Percentiles rank a stretch among this genome's conserved stretches.
These are phyloP conservation scores for Malbranchea zuffiana DNA, from an alignment of 2,329 filamentous ascomycete species.

Conservation along the genomic window DNA sequence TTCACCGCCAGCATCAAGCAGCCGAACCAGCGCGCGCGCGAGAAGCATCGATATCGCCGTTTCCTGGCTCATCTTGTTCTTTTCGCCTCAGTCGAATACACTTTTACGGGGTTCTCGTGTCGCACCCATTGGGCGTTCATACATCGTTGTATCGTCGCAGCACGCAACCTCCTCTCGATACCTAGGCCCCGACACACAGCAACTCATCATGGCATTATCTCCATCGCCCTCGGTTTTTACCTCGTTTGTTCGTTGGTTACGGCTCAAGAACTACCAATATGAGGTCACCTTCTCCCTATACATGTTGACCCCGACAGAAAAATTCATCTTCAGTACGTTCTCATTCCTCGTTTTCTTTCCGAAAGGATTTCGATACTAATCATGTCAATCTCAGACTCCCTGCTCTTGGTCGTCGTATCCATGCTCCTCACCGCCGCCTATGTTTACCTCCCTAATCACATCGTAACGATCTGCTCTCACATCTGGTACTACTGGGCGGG, in stretches of 20 bases:
- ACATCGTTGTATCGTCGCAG: too few relatives aligned
- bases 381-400: constrained; percentile 53
- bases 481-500: constrained; percentile 93
- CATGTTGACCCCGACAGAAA: constrained; percentile 93
- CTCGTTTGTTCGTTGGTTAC: constrained; percentile 66
- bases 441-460: constrained; percentile 87
- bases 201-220: constrained; percentile 11
- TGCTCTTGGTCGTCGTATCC: constrained; percentile 80
- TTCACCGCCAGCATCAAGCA: too few relatives aligned
- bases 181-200: background rate
- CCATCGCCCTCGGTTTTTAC: constrained; percentile 33
- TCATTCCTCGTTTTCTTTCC: constrained; percentile 15
- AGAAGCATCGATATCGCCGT: too few relatives aligned
- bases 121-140: too few relatives aligned
- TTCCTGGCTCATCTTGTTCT: too few relatives aligned
- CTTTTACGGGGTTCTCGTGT: too few relatives aligned
- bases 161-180: background rate
- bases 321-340: constrained; percentile 86
- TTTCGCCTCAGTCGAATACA: too few relatives aligned
- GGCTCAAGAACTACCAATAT: constrained; percentile 94
- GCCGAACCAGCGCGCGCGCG: too few relatives aligned
- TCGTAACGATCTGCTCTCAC: constrained; percentile 69
- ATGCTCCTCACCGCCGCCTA: constrained; percentile 77
- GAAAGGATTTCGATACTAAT: constrained; percentile 6
- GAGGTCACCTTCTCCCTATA: constrained; percentile 95